Conservation (phyloP, 768 basidiomycete genomes). For the Dacryopinax spathularia region DNA sequence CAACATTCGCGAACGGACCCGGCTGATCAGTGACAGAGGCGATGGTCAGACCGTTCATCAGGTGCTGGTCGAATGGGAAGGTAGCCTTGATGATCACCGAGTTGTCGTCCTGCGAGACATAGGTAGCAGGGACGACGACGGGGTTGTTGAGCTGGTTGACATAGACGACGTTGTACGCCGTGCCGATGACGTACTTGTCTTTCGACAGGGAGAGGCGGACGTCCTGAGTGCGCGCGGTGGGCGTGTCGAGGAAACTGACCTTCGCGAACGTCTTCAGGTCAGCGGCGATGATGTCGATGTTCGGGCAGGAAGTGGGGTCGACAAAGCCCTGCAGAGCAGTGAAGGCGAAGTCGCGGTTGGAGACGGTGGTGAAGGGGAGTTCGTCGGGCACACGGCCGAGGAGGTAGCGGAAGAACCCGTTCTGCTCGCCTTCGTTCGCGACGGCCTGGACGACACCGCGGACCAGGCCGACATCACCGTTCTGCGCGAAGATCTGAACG, state of each 20-base stretch:
- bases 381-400: not conserved
- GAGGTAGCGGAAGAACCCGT: slow-evolving; percentile 8
- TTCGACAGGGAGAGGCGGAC: not conserved
- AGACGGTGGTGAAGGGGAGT: slow-evolving; percentile 2
- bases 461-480: slow-evolving; percentile 6
- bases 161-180: slow-evolving; percentile 1
- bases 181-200: not conserved
- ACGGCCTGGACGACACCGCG: slow-evolving; percentile 5
- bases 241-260: not conserved
- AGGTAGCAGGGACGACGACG: not conserved
- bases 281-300: not conserved
- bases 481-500: not conserved
- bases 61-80: slow-evolving; percentile 1
- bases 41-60: slow-evolving; percentile 1
- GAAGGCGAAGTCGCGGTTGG: slow-evolving; percentile 1
- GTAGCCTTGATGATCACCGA: not conserved
- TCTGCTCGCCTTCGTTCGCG: slow-evolving; percentile 9
- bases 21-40: slow-evolving; percentile 1
- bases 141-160: slow-evolving; percentile 2
- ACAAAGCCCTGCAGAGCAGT: not conserved
- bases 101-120: not conserved
- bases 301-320: not conserved
- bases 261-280: slow-evolving; percentile 1
- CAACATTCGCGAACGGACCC: not conserved
- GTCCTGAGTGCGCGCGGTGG: not conserved